Base-by-base conservation (phyloP, 306 rosid genomes). In the Cucumis melo region DNA sequence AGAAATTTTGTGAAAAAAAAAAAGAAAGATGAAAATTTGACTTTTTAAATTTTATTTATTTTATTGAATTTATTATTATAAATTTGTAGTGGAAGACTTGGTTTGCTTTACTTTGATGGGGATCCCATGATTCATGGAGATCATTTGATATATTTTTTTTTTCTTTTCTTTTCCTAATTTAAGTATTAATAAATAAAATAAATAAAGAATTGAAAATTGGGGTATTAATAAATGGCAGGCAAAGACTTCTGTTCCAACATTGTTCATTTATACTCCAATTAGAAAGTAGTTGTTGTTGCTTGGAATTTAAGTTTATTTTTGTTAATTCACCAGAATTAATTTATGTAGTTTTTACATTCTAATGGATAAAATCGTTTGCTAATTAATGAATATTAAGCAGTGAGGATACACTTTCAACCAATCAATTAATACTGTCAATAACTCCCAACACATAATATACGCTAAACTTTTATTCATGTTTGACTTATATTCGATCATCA, bases 51-150 rank as follows among this genome's bases (percentile, higher is more conserved):
- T 66, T 10, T 8, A 36, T 10, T 10, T 10, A 38, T 10, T 20
- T 65, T 17, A 17, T 7, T 3, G 29, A 27, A 27, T 27, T 27
- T 2, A 27, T 27, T 27, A 27, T 34, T 36, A 8, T 64, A 2
- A 32, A 15, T 20, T 39, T n/a, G 21, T 9, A 68, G 74, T 68
- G 74, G 74, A 68, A 68, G 74, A 66, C 73, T 39, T 41, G 41
- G 53, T 39, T 41, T 27, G 56, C 53, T 46, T 46, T 46, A 13
- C 24, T 38, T 41, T 10, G 50, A 39, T 41, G 32, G 27, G 75
- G 75, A 12, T 41, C 75, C 75, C 75, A 68, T 68, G 75, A 68
- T 68, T 44, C 75, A 68, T 68, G 75, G 75, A 68, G 75, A 68
- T 68, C n/a, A 44, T 0, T 19, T 17, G 4, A 64, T 34, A 3